Evolutionary conservation across 176 grass and related monocot species (phyloP).

Genomic region (Rhynchospora breviuscula): DNA sequence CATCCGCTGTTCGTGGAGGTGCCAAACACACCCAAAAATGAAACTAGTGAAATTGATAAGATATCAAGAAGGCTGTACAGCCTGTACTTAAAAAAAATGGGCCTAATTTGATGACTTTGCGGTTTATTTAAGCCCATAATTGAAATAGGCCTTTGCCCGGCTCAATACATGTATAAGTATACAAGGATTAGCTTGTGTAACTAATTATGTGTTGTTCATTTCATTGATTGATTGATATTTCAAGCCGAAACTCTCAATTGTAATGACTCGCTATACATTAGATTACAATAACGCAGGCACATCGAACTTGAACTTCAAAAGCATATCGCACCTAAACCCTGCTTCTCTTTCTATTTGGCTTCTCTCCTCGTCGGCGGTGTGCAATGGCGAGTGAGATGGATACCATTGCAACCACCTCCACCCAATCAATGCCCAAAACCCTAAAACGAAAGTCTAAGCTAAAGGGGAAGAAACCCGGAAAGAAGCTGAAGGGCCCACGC

Average conservation of each 20-base stretch:
- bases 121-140: neutral
- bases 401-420: neutral
- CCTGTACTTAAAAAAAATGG: neutral
- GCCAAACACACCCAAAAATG: no score
- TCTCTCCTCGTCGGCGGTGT: slow-evolving; percentile 1
- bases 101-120: neutral
- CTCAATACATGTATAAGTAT: neutral
- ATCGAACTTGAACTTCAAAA: neutral
- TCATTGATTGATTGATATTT: neutral
- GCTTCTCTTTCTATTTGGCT: neutral
- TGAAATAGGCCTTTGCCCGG: neutral
- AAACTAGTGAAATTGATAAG: neutral
- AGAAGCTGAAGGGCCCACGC: slow-evolving; percentile 25
- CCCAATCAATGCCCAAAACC: slow-evolving; percentile 14
- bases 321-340: neutral
- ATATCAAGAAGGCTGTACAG: neutral
- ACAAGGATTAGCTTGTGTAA: neutral
- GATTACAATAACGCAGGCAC: neutral
- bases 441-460: slow-evolving; percentile 38
- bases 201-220: neutral
- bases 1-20: no score
- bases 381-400: slow-evolving; percentile 23
- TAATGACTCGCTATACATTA: neutral
- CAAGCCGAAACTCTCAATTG: neutral
- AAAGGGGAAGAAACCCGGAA: slow-evolving; percentile 23